Base-by-base conservation (phyloP, 2,329 filamentous ascomycete species). In the Phaeosphaeria sp. region DNA sequence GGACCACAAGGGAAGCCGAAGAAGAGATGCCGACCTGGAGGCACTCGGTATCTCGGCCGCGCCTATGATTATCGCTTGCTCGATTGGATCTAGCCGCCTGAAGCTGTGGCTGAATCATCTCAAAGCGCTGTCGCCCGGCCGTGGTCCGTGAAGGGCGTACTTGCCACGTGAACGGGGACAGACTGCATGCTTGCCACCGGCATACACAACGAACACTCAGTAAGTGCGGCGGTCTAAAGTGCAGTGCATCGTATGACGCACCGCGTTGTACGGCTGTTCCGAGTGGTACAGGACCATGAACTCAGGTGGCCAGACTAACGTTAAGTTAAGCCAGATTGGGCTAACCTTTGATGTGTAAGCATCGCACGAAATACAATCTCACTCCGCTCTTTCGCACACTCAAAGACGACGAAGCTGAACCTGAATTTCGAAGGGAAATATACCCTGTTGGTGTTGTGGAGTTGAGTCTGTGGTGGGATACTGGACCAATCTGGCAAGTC, bases 71-170 rank as follows among this genome's bases (percentile, higher is more conserved):
- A 66, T 61, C 53, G 64, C 50, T 59, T 68, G 57, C 66, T 55
- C 39, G 17, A 60, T 62, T 52, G 21, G 55, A 57, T 39, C 63
- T 61, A 65, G 40, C 50, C 17, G 9, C n/a, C 18, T 27, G 40
- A 15, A 39, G 20, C 30, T 50, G 55, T 51, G 27, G 63, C 63
- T 65, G 65, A 66, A 54, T 64, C 60, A 69, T 65, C 60, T 24
- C 36, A 48, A 40, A 52, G 9, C 39, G 56, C 53, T 48, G 40
- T 40, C 46, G 49, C 22, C 57, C 60, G 62, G 59, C 33, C 53
- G 60, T 63, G 52, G 56, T 59, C 56, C 53, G 55, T 53, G 53
- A 56, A 46, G 44, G 44, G 30, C 11, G 30, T 36, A 56, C 30
- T 33, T n/a, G 22, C 30, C 50, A 62, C 53, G 51, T 56, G 55